Conservation (phyloP, 2,329 filamentous ascomycete genomes). For the Pseudogymnoascus pannorum region DNA sequence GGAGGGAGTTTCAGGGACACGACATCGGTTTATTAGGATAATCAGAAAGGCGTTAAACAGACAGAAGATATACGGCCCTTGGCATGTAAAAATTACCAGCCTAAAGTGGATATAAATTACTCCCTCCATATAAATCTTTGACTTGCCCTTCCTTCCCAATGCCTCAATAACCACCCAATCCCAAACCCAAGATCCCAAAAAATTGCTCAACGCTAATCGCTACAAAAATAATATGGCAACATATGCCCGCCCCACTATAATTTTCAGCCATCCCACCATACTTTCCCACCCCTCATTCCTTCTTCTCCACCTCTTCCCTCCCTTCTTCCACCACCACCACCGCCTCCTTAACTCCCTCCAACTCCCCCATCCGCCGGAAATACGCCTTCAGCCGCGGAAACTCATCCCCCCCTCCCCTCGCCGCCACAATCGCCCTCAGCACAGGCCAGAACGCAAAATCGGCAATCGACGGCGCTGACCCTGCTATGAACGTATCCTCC, state of each 20-base stretch:
- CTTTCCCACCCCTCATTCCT: background rate
- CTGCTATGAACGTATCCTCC: constrained; percentile 38
- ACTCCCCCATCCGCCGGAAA: constrained; percentile 16
- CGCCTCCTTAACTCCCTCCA: background rate
- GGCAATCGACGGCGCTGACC: constrained; percentile 34
- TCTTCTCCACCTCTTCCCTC: background rate
- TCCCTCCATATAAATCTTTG: background rate
- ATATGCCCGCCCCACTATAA: background rate
- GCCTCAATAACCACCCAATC: background rate
- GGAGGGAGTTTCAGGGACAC: background rate
- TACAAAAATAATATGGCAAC: background rate
- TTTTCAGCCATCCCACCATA: background rate
- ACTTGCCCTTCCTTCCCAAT: background rate
- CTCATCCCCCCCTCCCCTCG: constrained; percentile 26
- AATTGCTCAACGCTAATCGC: background rate
- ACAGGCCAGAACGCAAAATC: constrained; percentile 54
- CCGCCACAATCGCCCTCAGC: constrained; percentile 38
- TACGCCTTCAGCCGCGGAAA: constrained; percentile 27
- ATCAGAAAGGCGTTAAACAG: background rate
- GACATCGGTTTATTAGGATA: background rate
- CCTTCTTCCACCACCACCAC: background rate
- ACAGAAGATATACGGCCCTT: background rate
- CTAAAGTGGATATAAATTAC: background rate
- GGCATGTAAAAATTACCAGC: background rate
- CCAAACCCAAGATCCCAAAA: background rate